Percentiles rank a stretch among this genome's conserved stretches.
Conservation (phyloP, 1,139 yeast species). For the Candida labiduridarum region DNA sequence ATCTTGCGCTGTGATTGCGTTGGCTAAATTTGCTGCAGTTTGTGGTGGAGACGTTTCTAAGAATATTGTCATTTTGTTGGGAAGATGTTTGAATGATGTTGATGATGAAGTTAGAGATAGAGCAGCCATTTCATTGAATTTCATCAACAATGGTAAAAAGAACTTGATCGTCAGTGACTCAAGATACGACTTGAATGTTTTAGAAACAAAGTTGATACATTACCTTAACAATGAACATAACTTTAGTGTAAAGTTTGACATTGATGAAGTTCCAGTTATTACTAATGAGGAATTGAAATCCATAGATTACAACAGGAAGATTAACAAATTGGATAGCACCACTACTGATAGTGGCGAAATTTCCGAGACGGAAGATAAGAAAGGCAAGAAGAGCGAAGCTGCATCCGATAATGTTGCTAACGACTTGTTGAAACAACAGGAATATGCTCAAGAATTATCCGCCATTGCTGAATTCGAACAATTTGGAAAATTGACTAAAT, state of each 20-base stretch:
- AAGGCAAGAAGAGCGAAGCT: constrained; percentile 11
- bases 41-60: constrained; percentile 68
- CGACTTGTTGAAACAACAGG: constrained; percentile 56
- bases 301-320: constrained; percentile 58
- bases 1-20: constrained; percentile 92
- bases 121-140: constrained; percentile 81
- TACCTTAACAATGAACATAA: constrained; percentile 67
- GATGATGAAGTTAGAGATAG: constrained; percentile 99
- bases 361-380: constrained; percentile 10
- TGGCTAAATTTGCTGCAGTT: constrained; percentile 86
- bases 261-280: constrained; percentile 61
- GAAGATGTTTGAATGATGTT: constrained; percentile 82
- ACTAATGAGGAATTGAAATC: constrained; percentile 67
- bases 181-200: constrained; percentile 70
- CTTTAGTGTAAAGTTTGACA: constrained; percentile 70
- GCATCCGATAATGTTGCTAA: constrained; percentile 24
- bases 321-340: constrained; percentile 47
- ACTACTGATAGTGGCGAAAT: constrained; percentile 18
- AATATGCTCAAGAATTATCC: constrained; percentile 66
- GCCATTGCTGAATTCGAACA: constrained; percentile 68
- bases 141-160: constrained; percentile 56
- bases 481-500: constrained; percentile 77
- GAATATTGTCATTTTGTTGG: constrained; percentile 74
- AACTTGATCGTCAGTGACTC: constrained; percentile 67
- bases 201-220: constrained; percentile 74